Conservation (phyloP, 192 early-diverging fungal species). For the Coemansia biformis region DNA sequence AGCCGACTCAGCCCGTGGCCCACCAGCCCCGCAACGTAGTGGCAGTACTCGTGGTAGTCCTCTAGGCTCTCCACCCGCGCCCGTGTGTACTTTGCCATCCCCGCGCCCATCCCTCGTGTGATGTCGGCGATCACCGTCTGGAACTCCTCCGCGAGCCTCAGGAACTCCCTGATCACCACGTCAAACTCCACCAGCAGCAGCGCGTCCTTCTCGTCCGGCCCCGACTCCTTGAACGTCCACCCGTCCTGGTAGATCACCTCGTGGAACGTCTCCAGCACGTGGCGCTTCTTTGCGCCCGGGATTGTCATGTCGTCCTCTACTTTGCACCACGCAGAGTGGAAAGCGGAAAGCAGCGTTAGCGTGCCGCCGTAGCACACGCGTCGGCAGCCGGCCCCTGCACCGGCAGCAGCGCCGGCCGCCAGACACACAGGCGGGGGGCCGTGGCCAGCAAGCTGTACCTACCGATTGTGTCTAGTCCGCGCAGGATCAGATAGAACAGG, state of each 20-base stretch:
- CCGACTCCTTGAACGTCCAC: conserved; percentile 77
- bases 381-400: too few species aligned
- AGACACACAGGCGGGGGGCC: too few species aligned
- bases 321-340: not conserved
- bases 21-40: conserved; percentile 96
- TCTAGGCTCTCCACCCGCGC: conserved; percentile 64
- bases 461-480: conserved; percentile 95
- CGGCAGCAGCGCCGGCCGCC: too few species aligned
- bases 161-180: conserved; percentile 83
- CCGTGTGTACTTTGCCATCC: conserved; percentile 86
- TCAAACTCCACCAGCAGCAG: conserved; percentile 84
- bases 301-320: conserved; percentile 96
- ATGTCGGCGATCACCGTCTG: conserved; percentile 88
- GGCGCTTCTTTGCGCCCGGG: conserved; percentile 65
- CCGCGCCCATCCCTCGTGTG: conserved; percentile 84
- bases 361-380: too few species aligned
- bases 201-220: conserved; percentile 92
- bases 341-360: too few species aligned
- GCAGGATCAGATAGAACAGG: conserved; percentile 92
- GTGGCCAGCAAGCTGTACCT: too few species aligned
- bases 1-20: conserved; percentile 88
- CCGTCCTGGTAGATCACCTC: conserved; percentile 70
- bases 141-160: conserved; percentile 65
- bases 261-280: conserved; percentile 76
- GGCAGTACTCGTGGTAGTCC: conserved; percentile 95